Percentiles rank a stretch among this genome's conserved stretches.
These are phyloP conservation scores for Boletus edulis DNA, from an alignment of 768 basidiomycete species.

Conservation along the genomic window DNA sequence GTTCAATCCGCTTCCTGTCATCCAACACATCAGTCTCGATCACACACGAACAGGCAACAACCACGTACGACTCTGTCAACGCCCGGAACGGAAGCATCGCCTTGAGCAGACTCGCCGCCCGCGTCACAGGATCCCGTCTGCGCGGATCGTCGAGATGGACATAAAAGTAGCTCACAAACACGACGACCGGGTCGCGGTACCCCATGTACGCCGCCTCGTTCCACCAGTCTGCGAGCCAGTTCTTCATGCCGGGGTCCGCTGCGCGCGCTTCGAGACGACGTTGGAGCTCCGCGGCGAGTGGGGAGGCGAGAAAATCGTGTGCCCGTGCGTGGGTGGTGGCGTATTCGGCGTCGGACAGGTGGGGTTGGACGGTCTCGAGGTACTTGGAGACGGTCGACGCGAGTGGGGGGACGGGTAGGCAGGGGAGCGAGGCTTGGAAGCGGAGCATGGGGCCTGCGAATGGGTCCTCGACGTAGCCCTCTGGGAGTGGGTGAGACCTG, in stretches of 20 bases:
- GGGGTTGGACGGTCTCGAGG: conserved; percentile 79
- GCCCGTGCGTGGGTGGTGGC: conserved; percentile 57
- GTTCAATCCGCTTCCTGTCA: conserved; percentile 71
- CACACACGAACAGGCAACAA: not conserved
- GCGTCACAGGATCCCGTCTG: conserved; percentile 53
- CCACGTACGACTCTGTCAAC: conserved; percentile 69
- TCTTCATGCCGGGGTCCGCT: conserved; percentile 50
- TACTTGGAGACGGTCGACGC: conserved; percentile 85
- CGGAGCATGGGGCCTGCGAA: conserved; percentile 67
- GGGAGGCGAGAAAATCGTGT: conserved; percentile 65
- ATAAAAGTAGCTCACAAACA: conserved; percentile 94
- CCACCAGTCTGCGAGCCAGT: conserved; percentile 99
- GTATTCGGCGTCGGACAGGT: conserved; percentile 64
- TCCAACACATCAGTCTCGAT: not conserved
- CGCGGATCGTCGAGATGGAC: conserved; percentile 71
- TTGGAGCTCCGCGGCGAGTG: conserved; percentile 73
- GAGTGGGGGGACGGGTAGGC: conserved; percentile 82
- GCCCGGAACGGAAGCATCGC: conserved; percentile 83
- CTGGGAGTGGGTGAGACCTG: conserved; percentile 33
- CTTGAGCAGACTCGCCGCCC: conserved; percentile 83
- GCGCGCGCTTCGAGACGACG: conserved; percentile 74
- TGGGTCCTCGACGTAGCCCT: conserved; percentile 53
- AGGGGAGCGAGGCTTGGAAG: conserved; percentile 69
- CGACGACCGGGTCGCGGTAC: conserved; percentile 86
- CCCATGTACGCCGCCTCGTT: conserved; percentile 89